A percentile compares a stretch with the other conserved stretches of the same genome.
Evolutionary conservation across 2,329 filamentous ascomycete species (phyloP).

Genomic region (Botrytis elliptica): DNA sequence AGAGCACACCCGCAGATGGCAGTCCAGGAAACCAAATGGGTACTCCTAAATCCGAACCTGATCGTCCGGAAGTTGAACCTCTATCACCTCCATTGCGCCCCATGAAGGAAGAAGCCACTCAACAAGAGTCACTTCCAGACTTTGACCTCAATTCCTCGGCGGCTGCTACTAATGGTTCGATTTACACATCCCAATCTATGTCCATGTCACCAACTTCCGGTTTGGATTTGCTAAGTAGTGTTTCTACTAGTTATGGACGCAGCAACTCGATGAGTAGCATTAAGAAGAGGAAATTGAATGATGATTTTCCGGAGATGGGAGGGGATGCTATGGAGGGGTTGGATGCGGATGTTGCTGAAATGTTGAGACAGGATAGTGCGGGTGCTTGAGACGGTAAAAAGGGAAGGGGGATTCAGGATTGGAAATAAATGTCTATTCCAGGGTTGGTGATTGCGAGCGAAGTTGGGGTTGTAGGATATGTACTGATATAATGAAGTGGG

Average conservation of each 20-base stretch:
- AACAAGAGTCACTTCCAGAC: slow-evolving; percentile 37
- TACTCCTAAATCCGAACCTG: slow-evolving; percentile 57
- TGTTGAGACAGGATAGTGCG: slow-evolving; percentile 45
- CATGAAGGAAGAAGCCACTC: slow-evolving; percentile 35
- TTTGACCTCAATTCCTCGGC: slow-evolving; percentile 42
- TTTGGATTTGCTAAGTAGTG: slow-evolving; percentile 42
- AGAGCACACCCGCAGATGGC: slow-evolving; percentile 48
- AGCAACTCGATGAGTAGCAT: slow-evolving; percentile 36
- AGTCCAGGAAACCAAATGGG: slow-evolving; percentile 38
- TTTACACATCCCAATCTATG: slow-evolving; percentile 24
- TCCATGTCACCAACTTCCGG: slow-evolving; percentile 34
- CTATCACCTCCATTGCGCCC: slow-evolving; percentile 73
- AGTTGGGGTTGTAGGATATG: slow-evolving; percentile 2
- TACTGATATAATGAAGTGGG: not conserved
- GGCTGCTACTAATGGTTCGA: slow-evolving; percentile 23
- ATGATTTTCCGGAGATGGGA: slow-evolving; percentile 47
- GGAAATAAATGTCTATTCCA: not conserved
- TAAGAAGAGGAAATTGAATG: slow-evolving; percentile 50
- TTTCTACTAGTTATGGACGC: slow-evolving; percentile 40
- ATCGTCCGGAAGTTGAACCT: slow-evolving; percentile 79
- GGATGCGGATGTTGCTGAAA: slow-evolving; percentile 60
- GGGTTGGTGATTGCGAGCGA: not conserved
- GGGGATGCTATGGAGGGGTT: slow-evolving; percentile 55
- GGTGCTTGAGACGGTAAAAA: not conserved
- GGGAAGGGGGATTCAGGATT: not conserved